phyloP scores from a whole-genome alignment of 345 rosid genomes.

The Euphorbia lathyris region DNA sequence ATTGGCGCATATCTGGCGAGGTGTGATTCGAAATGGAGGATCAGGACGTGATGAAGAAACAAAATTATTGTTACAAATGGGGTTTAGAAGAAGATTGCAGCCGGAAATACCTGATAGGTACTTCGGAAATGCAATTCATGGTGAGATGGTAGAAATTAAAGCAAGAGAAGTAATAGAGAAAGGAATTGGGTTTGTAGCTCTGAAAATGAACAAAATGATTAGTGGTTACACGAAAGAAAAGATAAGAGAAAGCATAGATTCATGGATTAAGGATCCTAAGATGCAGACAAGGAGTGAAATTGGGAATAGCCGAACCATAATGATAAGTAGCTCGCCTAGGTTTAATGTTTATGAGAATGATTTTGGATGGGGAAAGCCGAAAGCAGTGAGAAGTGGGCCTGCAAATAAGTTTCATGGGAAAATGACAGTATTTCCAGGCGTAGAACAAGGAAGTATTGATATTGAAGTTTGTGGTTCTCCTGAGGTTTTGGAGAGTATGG shows the following conservation, averaged over 20 bases:
- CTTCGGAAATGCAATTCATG: conserved; percentile 15
- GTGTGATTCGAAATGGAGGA: not conserved
- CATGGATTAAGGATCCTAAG: conserved; percentile 1
- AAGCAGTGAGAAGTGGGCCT: conserved; percentile 22
- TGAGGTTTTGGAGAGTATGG: conserved; percentile 9
- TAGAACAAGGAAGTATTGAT: conserved; percentile 36
- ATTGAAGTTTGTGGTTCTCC: conserved; percentile 26
- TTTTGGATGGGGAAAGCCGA: conserved; percentile 29
- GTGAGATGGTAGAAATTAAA: not conserved
- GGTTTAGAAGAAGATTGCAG: conserved; percentile 1
- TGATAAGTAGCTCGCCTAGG: conserved; percentile 9
- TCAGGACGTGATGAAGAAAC: not conserved
- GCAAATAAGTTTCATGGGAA: conserved; percentile 24
- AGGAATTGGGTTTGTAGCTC: conserved; percentile 18
- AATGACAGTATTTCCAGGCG: conserved; percentile 24
- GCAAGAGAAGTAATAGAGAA: conserved; percentile 4
- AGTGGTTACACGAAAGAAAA: conserved; percentile 10
- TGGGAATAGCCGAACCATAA: too few species aligned
- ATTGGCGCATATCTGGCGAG: conserved; percentile 24
- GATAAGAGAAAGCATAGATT: not conserved
- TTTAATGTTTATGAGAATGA: conserved; percentile 16
- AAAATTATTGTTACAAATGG: not conserved
- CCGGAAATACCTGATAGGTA: conserved; percentile 11
- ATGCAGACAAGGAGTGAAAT: too few species aligned
- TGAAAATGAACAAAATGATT: conserved; percentile 16